Evolutionary conservation across 148 eudicot genomes (phyloP).

Genomic region (Euryodendron excelsum): DNA sequence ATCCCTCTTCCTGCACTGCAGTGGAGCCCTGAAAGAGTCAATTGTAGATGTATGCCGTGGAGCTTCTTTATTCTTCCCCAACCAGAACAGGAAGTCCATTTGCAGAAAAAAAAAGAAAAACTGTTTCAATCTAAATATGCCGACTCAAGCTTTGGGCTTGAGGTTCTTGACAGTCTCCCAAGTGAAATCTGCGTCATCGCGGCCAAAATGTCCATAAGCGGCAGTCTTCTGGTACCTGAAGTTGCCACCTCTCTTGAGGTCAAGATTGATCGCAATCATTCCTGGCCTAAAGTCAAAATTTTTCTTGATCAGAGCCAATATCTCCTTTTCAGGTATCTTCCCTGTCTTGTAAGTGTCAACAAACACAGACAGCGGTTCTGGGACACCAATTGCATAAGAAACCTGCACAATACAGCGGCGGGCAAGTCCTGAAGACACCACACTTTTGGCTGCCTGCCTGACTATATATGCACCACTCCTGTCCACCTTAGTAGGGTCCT

Average conservation of each 20-base stretch:
- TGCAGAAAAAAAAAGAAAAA: not conserved
- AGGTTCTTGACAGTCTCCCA: conserved; percentile 53
- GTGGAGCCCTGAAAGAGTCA: not conserved
- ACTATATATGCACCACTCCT: conserved; percentile 46
- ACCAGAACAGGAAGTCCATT: not conserved
- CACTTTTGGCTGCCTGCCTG: conserved; percentile 51
- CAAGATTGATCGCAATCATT: conserved; percentile 46
- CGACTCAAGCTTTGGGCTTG: conserved; percentile 46
- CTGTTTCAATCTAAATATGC: not conserved
- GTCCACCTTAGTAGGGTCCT: conserved; percentile 47
- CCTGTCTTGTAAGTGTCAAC: conserved; percentile 46
- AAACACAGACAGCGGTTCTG: conserved; percentile 49
- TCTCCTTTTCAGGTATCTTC: conserved; percentile 43
- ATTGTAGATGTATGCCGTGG: not conserved
- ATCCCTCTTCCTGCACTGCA: not conserved
- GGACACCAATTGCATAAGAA: conserved; percentile 51
- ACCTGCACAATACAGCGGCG: conserved; percentile 52
- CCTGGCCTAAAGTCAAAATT: conserved; percentile 52
- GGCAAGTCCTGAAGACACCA: conserved; percentile 53
- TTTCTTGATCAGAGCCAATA: conserved; percentile 41
- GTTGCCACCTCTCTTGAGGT: conserved; percentile 45
- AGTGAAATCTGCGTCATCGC: conserved; percentile 48
- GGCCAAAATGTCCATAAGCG: conserved; percentile 52
- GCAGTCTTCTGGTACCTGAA: conserved; percentile 53
- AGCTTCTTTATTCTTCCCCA: conserved; percentile 23